These are phyloP conservation scores for Mucor irregularis DNA, from an alignment of 371 early-diverging fungal genomes.

Conservation along the genomic window DNA sequence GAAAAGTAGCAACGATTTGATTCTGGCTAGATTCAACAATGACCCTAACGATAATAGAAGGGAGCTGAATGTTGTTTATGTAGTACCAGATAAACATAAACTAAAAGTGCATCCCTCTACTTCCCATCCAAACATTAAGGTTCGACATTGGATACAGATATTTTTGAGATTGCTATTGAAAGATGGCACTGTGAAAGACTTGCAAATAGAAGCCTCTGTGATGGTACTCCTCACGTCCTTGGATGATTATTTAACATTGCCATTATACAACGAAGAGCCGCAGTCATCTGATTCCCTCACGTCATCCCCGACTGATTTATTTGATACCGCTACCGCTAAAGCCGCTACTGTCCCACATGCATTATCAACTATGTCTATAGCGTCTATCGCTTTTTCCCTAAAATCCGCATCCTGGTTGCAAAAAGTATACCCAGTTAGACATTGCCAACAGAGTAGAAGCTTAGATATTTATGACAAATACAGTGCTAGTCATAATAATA, in stretches of 20 bases:
- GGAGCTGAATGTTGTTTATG: conserved; percentile 29
- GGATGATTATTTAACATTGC: conserved; percentile 30
- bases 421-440: conserved; percentile 6
- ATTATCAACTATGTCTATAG: conserved; percentile 1
- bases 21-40: neutral
- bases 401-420: neutral
- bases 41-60: neutral
- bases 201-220: conserved; percentile 36
- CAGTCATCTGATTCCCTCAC: neutral
- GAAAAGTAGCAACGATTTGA: neutral
- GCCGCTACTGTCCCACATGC: neutral
- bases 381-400: neutral
- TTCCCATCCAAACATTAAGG: conserved; percentile 34
- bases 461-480: too few relatives aligned
- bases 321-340: neutral
- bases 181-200: conserved; percentile 27
- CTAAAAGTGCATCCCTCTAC: conserved; percentile 37
- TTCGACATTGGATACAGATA: conserved; percentile 46
- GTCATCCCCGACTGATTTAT: too few relatives aligned
- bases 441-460: neutral
- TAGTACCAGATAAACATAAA: conserved; percentile 34
- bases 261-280: conserved; percentile 17
- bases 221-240: conserved; percentile 23
- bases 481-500: neutral
- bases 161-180: conserved; percentile 18